Evolutionary conservation across 2,329 filamentous ascomycete genomes (phyloP).

Genomic region (Basipetospora chlamydospora): DNA sequence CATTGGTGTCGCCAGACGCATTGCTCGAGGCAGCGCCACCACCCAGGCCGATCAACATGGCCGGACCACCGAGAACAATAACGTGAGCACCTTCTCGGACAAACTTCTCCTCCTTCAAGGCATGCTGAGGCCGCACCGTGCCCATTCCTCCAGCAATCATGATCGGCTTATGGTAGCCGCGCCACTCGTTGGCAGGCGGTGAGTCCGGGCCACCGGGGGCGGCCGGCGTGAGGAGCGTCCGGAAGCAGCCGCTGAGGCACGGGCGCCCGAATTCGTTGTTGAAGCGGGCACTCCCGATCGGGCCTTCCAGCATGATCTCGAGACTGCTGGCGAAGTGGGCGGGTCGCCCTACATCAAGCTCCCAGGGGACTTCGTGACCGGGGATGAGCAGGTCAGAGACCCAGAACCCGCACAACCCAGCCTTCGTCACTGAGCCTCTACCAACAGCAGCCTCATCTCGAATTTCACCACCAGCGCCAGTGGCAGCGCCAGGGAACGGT

Average conservation of each 20-base stretch:
- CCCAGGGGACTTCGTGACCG: constrained; percentile 71
- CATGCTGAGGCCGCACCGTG: constrained; percentile 79
- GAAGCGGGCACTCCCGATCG: constrained; percentile 86
- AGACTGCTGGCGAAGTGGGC: constrained; percentile 84
- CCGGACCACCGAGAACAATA: constrained; percentile 85
- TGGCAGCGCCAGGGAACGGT: constrained; percentile 86
- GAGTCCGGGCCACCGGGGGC: constrained; percentile 33
- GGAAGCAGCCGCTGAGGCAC: constrained; percentile 77
- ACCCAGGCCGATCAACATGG: constrained; percentile 94
- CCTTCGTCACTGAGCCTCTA: constrained; percentile 82
- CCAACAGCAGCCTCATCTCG: constrained; percentile 91
- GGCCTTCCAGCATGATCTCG: constrained; percentile 95
- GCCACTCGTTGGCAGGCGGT: constrained; percentile 53
- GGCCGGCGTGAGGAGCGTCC: constrained; percentile 66
- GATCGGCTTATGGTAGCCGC: constrained; percentile 96
- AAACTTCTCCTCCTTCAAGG: constrained; percentile 65
- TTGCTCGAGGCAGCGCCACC: constrained; percentile 90
- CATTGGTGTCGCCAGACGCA: constrained; percentile 72
- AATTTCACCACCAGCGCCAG: constrained; percentile 89
- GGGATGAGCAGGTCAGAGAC: constrained; percentile 91
- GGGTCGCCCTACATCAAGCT: constrained; percentile 78
- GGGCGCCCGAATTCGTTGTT: constrained; percentile 97
- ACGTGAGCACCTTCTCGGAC: constrained; percentile 82
- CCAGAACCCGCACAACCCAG: constrained; percentile 82
- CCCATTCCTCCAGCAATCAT: constrained; percentile 96